Conservation (phyloP, 2,329 filamentous ascomycete genomes). For the Calonectria montana region DNA sequence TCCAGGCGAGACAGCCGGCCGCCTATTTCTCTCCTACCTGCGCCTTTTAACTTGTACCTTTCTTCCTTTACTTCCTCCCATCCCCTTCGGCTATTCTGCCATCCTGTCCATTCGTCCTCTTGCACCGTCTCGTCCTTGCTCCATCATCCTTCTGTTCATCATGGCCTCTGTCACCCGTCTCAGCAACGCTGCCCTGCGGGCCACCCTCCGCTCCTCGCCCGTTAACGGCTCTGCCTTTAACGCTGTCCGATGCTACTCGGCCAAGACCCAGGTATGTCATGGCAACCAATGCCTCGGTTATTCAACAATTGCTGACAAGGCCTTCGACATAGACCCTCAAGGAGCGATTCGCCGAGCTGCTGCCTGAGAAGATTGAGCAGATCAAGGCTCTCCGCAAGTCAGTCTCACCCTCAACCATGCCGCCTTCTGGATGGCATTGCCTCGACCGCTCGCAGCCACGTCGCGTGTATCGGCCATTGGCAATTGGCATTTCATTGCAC, state of each 20-base stretch:
- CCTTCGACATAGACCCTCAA: constrained; percentile 80
- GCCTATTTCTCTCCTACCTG: constrained; percentile 43
- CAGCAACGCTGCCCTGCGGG: constrained; percentile 83
- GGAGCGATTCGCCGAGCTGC: constrained; percentile 96
- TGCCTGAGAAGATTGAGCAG: constrained; percentile 98
- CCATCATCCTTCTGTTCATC: constrained; percentile 49
- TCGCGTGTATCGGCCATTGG: neutral
- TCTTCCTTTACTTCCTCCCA: constrained; percentile 45
- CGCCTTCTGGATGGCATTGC: constrained; percentile 23
- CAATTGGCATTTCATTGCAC: constrained; percentile 9
- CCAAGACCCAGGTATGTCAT: constrained; percentile 83
- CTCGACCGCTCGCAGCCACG: constrained; percentile 24
- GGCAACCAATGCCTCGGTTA: constrained; percentile 18
- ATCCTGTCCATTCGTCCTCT: constrained; percentile 37
- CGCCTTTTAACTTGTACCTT: constrained; percentile 47
- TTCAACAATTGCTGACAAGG: constrained; percentile 22
- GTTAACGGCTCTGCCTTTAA: constrained; percentile 81
- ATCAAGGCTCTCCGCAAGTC: constrained; percentile 99
- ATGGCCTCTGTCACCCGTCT: constrained; percentile 90
- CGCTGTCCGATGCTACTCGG: constrained; percentile 90
- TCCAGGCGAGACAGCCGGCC: constrained; percentile 20
- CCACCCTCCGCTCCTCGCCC: constrained; percentile 75
- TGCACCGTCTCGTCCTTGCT: constrained; percentile 44
- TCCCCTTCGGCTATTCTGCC: constrained; percentile 49
- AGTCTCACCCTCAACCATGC: constrained; percentile 49